A percentile compares a stretch with the other conserved stretches of the same genome.
Conservation (phyloP, 2,329 filamentous ascomycete species). For the Massarina eburnea region DNA sequence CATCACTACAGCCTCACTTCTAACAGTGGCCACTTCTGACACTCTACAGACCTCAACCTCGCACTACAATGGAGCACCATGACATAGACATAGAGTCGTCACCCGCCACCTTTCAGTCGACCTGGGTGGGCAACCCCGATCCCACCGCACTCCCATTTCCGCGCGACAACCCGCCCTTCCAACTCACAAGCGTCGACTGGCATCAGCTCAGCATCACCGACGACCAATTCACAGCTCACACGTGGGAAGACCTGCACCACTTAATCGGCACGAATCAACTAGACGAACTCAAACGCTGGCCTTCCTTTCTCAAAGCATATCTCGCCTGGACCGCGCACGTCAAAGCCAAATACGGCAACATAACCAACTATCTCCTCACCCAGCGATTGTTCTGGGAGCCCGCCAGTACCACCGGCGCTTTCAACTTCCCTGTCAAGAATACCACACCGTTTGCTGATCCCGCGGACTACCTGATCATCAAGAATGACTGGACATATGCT, state of each 20-base stretch:
- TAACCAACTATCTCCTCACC: slow-evolving; percentile 59
- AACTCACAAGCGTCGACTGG: slow-evolving; percentile 38
- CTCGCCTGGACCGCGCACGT: slow-evolving; percentile 59
- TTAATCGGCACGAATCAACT: slow-evolving; percentile 54
- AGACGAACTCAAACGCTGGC: slow-evolving; percentile 59
- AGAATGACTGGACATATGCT: slow-evolving; percentile 67
- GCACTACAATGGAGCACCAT: slow-evolving; percentile 4
- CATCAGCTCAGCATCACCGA: slow-evolving; percentile 36
- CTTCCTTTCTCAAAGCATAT: slow-evolving; percentile 61
- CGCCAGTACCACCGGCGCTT: slow-evolving; percentile 13
- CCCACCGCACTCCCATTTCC: slow-evolving; percentile 39
- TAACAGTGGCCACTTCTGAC: too few relatives aligned
- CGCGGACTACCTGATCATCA: slow-evolving; percentile 58
- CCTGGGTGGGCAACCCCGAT: slow-evolving; percentile 34
- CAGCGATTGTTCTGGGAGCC: slow-evolving; percentile 57
- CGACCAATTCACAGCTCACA: slow-evolving; percentile 36
- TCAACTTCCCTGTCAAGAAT: slow-evolving; percentile 48
- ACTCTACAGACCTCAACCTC: slow-evolving; percentile 5
- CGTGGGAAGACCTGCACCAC: slow-evolving; percentile 33
- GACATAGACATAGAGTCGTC: slow-evolving; percentile 26
- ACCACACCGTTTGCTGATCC: slow-evolving; percentile 56
- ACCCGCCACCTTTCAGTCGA: slow-evolving; percentile 31
- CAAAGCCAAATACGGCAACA: slow-evolving; percentile 58
- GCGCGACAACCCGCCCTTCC: slow-evolving; percentile 37
- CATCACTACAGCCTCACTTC: neutral